A percentile compares a stretch with the other conserved stretches of the same genome.
phyloP scores from a whole-genome alignment of 768 basidiomycete genomes.

The Boletus rufocinnamomeus region DNA sequence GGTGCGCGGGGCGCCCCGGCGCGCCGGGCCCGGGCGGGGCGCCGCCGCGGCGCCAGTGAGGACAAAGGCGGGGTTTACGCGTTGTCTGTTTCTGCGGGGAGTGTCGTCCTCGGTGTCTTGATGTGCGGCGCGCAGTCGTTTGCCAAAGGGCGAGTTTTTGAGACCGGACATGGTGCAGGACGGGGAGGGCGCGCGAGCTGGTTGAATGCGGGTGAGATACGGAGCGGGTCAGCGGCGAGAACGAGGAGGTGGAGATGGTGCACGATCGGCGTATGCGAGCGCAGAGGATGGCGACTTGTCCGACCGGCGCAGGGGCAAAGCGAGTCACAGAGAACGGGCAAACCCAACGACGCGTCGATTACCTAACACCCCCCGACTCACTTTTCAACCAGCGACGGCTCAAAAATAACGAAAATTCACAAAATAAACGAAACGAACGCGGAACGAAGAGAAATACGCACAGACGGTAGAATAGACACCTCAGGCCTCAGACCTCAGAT shows the following conservation, averaged over 20 bases:
- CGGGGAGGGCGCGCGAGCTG: neutral
- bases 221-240: neutral
- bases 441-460: neutral
- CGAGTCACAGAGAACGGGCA: conserved; percentile 19
- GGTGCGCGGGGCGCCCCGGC: too few species aligned
- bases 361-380: conserved; percentile 22
- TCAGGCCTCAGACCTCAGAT: neutral
- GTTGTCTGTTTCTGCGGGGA: conserved; percentile 52
- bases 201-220: neutral
- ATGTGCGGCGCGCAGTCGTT: conserved; percentile 74
- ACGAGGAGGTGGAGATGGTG: conserved; percentile 1
- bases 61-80: conserved; percentile 57
- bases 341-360: conserved; percentile 36
- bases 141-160: conserved; percentile 85
- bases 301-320: conserved; percentile 29
- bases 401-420: conserved; percentile 10
- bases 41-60: too few species aligned
- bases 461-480: neutral
- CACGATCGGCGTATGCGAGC: conserved; percentile 2
- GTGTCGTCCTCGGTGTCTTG: conserved; percentile 57
- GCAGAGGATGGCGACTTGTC: conserved; percentile 9
- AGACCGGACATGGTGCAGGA: conserved; percentile 60
- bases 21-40: too few species aligned
- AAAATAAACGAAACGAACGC: conserved; percentile 1
- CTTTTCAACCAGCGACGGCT: conserved; percentile 31